Conservation (phyloP, 352 stramenopile genomes). For the Phytophthora megakarya region DNA sequence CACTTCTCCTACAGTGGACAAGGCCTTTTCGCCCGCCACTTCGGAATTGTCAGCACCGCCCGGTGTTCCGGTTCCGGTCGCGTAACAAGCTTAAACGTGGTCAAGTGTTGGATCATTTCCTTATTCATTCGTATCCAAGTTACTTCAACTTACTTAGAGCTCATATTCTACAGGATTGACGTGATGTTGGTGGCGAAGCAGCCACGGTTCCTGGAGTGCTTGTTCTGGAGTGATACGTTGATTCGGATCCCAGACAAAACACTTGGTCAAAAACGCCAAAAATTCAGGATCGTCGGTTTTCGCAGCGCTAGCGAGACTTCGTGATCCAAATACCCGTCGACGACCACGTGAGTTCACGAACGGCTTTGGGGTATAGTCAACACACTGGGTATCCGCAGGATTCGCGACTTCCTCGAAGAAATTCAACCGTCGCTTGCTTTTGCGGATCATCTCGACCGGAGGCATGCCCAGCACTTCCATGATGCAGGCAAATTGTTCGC, state of each 20-base stretch:
- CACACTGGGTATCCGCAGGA: constrained; percentile 6
- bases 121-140: constrained; percentile 15
- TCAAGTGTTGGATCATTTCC: constrained; percentile 14
- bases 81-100: constrained; percentile 22
- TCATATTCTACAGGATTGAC: constrained; percentile 32
- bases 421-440: constrained; percentile 60
- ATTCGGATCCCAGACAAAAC: constrained; percentile 67
- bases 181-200: constrained; percentile 26
- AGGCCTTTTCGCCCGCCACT: not conserved
- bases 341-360: constrained; percentile 72
- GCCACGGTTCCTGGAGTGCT: constrained; percentile 67
- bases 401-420: constrained; percentile 66
- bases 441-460: constrained; percentile 44
- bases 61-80: constrained; percentile 29
- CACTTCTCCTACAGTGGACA: not conserved
- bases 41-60: constrained; percentile 6
- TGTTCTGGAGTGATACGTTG: constrained; percentile 62
- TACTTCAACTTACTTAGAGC: constrained; percentile 30
- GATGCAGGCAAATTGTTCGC: constrained; percentile 87
- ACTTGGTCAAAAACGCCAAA: constrained; percentile 63
- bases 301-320: constrained; percentile 42
- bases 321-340: constrained; percentile 44
- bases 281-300: constrained; percentile 62
- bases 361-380: constrained; percentile 45
- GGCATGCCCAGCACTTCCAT: constrained; percentile 78